Evolutionary conservation across 2,329 filamentous ascomycete species (phyloP), one percentile per base, ranked within the genome.

Genomic region (Teratosphaeria zuluensis): DNA sequence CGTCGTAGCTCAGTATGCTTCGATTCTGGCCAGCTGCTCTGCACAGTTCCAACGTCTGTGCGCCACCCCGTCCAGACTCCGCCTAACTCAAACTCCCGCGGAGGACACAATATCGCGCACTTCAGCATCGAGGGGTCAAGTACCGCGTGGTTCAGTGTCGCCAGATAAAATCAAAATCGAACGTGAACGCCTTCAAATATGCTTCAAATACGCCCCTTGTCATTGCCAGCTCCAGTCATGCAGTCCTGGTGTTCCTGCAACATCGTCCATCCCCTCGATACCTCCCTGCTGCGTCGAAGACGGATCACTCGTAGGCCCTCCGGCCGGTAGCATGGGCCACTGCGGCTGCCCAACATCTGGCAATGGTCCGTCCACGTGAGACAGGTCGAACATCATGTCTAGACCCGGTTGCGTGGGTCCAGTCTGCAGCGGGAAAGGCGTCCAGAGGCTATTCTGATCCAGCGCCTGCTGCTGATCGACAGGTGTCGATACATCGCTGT

Each of bases 361-460:
- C n/a, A 48, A 48, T 7, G 14, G 14, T 19, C 42, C 58, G 1
- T 59, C 63, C 11, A 64, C 52, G 12, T 57, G 56, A n/a, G 60
- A 57, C 12, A 63, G 59, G n/a, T 66, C 65, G 14, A 61, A 59
- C 56, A 61, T 61, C 14, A 57, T 24, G 54, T 56, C 51, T 56
- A 21, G 19, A 21, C 42, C 42, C 52, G 56, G 16, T 59, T 62
- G 5, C 31, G 72, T 70, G 2, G 76, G 75, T 7, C 73, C 71
- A 55, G 69, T 72, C 57, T 76, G 68, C 2, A 71, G 71, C 1
- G 72, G 70, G 12, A 77, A 73, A 0, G 75, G 75, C 12, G 73
- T 74, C 76, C 72, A 74, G 61, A 71, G 73, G 1, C 64, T 58
- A 12, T 63, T 61, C 58, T 69, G 66, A 48, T 3, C 42, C 9